These are phyloP conservation scores for Plasmodium coatneyi DNA, from an alignment of 169 alveolate species.

Conservation along the genomic window DNA sequence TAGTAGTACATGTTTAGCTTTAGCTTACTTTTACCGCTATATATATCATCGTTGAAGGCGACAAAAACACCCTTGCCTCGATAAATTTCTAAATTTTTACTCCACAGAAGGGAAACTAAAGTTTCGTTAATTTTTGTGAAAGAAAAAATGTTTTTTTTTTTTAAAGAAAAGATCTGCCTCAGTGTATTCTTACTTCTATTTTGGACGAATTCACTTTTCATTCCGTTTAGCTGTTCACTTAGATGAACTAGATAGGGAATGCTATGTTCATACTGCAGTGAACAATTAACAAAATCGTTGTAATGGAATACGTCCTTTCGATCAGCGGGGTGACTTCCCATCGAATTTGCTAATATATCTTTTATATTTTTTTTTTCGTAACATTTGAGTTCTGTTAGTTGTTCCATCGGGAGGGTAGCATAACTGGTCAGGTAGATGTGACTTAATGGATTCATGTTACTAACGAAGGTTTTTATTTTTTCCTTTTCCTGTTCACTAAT, in stretches of 20 bases:
- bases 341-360: not conserved
- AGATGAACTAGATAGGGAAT: slow-evolving; percentile 23
- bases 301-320: slow-evolving; percentile 25
- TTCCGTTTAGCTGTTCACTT: slow-evolving; percentile 14
- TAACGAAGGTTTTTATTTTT: slow-evolving; percentile 27
- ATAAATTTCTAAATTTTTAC: slow-evolving; percentile 14
- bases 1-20: slow-evolving; percentile 63
- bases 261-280: slow-evolving; percentile 16
- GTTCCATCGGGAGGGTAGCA: slow-evolving; percentile 34
- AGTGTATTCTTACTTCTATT: not conserved
- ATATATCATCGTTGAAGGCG: slow-evolving; percentile 71
- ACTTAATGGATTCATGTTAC: slow-evolving; percentile 56
- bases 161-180: slow-evolving; percentile 24
- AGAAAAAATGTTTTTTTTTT: slow-evolving; percentile 55
- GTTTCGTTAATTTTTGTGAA: slow-evolving; percentile 59
- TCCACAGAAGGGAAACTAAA: slow-evolving; percentile 55
- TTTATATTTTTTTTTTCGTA: slow-evolving; percentile 73
- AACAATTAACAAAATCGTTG: slow-evolving; percentile 29
- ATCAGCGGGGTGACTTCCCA: not conserved
- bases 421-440: slow-evolving; percentile 35
- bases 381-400: slow-evolving; percentile 60
- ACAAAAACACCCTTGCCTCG: slow-evolving; percentile 73
- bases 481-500: slow-evolving; percentile 22
- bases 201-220: slow-evolving; percentile 28
- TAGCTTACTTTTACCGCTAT: slow-evolving; percentile 33